Evolutionary conservation across 2,329 filamentous ascomycete genomes (phyloP).

Genomic region (Thelonectria blattea): DNA sequence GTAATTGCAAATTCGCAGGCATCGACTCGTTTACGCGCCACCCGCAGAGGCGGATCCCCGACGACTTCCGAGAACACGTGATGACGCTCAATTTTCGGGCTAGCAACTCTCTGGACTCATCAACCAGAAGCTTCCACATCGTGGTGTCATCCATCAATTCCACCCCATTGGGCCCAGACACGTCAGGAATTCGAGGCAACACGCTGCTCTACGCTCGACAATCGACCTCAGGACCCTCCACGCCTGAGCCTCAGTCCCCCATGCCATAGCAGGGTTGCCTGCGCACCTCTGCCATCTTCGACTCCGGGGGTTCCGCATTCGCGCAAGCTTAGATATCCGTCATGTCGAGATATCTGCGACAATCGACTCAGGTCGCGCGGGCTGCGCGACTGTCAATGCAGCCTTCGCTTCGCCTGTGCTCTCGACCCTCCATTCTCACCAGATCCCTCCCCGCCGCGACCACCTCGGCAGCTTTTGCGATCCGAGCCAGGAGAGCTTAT

Average conservation of each 20-base stretch:
- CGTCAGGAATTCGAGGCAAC: constrained; percentile 26
- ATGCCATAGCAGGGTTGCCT: constrained; percentile 42
- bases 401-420: constrained; percentile 55
- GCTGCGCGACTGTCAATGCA: constrained; percentile 63
- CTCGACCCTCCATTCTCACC: constrained; percentile 43
- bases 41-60: constrained; percentile 23
- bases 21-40: constrained; percentile 26
- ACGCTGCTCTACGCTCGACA: constrained; percentile 13
- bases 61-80: constrained; percentile 37
- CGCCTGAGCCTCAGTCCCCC: constrained; percentile 36
- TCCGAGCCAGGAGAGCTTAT: constrained; percentile 44
- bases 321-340: constrained; percentile 41
- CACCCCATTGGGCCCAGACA: constrained; percentile 30
- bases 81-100: constrained; percentile 41
- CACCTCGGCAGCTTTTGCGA: constrained; percentile 37
- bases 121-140: constrained; percentile 36
- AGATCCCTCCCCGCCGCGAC: constrained; percentile 38
- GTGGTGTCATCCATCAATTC: constrained; percentile 40
- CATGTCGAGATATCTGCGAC: constrained; percentile 72
- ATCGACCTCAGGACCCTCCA: constrained; percentile 10
- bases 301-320: constrained; percentile 45
- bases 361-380: constrained; percentile 69
- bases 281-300: constrained; percentile 29
- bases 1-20: constrained; percentile 22
- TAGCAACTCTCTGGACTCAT: constrained; percentile 37